Evolutionary conservation across 2,329 filamentous ascomycete species (phyloP), one percentile per base, ranked within the genome.

Genomic region (Paecilomyces sp.): DNA sequence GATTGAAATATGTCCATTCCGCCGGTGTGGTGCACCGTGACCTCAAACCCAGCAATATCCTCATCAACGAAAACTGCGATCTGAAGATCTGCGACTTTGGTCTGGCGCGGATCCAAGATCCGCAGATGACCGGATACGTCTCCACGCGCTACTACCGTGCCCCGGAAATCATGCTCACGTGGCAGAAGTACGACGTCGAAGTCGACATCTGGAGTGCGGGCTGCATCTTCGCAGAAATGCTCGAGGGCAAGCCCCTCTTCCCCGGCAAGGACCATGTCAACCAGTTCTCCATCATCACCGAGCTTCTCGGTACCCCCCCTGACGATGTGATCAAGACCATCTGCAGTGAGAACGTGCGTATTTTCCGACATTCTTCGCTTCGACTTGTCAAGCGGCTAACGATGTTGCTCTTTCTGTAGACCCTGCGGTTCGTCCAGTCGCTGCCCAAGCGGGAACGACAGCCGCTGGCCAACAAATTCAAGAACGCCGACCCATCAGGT

Each of bases 81-180:
- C 80, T 99, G 70, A 99, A 99, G 82, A 99, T 99, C 76, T 99
- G 94, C 83, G 94, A 99, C 76, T 99, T 99, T 70, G 94, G 94
- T 66, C 83, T 99, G 62, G 94, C 94, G 58, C 91, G 94, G 76
- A 96, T 99, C 70, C 94, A 99, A 76, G 94, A 99, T 73, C 94
- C 94, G 36, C 94, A 99, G 79, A 99, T 99, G 94, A 99, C 94
- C 51, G 94, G 94, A 68, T 99, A 99, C 74, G 94, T 99, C 62
- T 97, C 94, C 55, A 99, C 94, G 63, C 85, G 94, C 82, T 99
- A 99, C 83, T 99, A 99, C 83, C 88, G 94, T 71, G 94, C 94
- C 8, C 94, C 94, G 18, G 94, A 99, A 78, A 99, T 99, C 74
- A 99, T 99, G 94, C 91, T 99, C 74, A 97, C 94, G 65, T 99